Evolutionary conservation across 257 asterid genomes (phyloP).

Genomic region (Nicotiana tomentosiformis): DNA sequence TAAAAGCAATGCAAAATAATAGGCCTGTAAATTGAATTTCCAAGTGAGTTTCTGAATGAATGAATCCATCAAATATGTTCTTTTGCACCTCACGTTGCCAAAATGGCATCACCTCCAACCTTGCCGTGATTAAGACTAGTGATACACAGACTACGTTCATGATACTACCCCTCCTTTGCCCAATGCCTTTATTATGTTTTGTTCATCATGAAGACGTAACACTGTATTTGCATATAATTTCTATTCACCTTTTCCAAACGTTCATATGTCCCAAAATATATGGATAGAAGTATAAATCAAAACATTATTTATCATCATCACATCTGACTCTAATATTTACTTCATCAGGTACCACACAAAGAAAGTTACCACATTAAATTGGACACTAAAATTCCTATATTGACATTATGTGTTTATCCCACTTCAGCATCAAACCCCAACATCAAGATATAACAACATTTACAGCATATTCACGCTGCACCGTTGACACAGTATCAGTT

Average conservation of each 20-base stretch:
- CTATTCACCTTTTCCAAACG: background rate
- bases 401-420: background rate
- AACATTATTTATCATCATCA: too few relatives aligned
- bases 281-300: background rate
- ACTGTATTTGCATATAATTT: background rate
- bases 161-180: background rate
- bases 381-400: background rate
- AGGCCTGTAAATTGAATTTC: background rate
- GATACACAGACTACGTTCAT: background rate
- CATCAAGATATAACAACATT: background rate
- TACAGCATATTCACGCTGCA: too few relatives aligned
- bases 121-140: background rate
- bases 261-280: background rate
- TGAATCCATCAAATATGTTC: background rate
- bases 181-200: background rate
- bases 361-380: background rate
- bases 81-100: background rate
- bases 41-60: background rate
- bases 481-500: background rate
- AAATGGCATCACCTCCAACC: background rate
- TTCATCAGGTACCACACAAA: too few relatives aligned
- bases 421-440: background rate
- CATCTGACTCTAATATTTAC: too few relatives aligned
- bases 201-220: too few relatives aligned
- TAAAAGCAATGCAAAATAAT: background rate